phyloP scores from a whole-genome alignment of 2,329 filamentous ascomycete genomes.

The Apiospora rasikravindrae region DNA sequence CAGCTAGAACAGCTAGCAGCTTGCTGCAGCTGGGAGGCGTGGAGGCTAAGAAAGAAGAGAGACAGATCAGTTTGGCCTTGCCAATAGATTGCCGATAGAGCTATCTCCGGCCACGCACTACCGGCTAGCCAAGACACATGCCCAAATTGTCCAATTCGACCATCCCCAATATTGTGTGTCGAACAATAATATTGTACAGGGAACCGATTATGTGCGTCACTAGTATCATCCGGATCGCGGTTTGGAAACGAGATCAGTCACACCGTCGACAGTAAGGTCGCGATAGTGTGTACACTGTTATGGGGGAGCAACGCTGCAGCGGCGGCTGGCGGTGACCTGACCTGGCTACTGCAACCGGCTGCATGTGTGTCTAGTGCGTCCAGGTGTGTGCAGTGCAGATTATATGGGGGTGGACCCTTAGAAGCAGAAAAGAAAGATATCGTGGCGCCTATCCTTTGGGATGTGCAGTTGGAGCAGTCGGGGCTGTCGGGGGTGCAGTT shows the following conservation, averaged over 20 bases:
- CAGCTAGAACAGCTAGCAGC: background rate
- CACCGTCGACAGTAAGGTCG: background rate
- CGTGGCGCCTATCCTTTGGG: conserved; percentile 8
- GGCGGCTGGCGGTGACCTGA: background rate
- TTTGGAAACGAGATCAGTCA: background rate
- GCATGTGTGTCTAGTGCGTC: background rate
- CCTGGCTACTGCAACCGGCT: background rate
- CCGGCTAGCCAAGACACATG: background rate
- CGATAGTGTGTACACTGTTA: background rate
- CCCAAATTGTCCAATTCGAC: background rate
- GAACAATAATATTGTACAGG: background rate
- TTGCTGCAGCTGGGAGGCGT: background rate
- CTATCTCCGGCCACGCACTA: background rate
- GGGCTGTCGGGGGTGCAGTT: background rate
- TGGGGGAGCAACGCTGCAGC: background rate
- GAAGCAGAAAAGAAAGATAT: background rate
- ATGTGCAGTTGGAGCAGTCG: conserved; percentile 8
- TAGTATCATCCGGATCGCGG: background rate
- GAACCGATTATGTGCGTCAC: background rate
- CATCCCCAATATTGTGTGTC: background rate
- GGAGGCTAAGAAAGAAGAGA: background rate
- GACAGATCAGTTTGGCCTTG: background rate
- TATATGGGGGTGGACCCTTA: conserved; percentile 13
- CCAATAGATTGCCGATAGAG: conserved; percentile 14
- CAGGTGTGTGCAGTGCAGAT: background rate